Evolutionary conservation across 495 filamentous ascomycete species (phyloP).

Genomic region (Penicillium lagena): DNA sequence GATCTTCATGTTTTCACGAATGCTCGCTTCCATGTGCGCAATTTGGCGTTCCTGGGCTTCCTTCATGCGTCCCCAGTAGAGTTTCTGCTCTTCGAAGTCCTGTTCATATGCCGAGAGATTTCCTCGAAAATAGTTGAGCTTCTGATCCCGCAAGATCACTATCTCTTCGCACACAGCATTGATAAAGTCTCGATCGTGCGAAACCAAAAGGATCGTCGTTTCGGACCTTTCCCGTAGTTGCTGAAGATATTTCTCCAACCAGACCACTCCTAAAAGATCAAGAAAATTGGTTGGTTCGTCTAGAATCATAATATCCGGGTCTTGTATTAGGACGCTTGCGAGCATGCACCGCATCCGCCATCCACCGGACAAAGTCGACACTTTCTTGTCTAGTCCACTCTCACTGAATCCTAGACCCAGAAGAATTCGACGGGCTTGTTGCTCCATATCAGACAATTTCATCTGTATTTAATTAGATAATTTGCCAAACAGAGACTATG

Average conservation of each 20-base stretch:
- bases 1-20: constrained; percentile 59
- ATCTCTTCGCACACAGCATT: constrained; percentile 67
- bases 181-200: constrained; percentile 73
- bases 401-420: constrained; percentile 68
- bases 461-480: constrained; percentile 16
- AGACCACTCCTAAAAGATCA: constrained; percentile 75
- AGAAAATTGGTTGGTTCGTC: constrained; percentile 87
- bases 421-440: constrained; percentile 57
- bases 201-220: constrained; percentile 59
- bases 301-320: constrained; percentile 73
- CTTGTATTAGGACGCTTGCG: constrained; percentile 58
- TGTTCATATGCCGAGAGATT: constrained; percentile 63
- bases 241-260: constrained; percentile 67
- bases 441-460: constrained; percentile 42
- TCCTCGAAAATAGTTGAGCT: constrained; percentile 58
- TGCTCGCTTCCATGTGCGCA: constrained; percentile 68
- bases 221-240: constrained; percentile 35
- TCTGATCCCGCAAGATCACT: constrained; percentile 64
- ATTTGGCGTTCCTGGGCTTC: constrained; percentile 72
- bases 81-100: constrained; percentile 56
- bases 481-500: no score
- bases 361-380: constrained; percentile 65
- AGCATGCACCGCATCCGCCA: constrained; percentile 72
- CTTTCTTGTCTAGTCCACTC: constrained; percentile 45
- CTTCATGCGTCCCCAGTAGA: constrained; percentile 64